A percentile compares a stretch with the other conserved stretches of the same genome.
phyloP scores from a whole-genome alignment of 306 rosid genomes.

The Sesbania bispinosa region DNA sequence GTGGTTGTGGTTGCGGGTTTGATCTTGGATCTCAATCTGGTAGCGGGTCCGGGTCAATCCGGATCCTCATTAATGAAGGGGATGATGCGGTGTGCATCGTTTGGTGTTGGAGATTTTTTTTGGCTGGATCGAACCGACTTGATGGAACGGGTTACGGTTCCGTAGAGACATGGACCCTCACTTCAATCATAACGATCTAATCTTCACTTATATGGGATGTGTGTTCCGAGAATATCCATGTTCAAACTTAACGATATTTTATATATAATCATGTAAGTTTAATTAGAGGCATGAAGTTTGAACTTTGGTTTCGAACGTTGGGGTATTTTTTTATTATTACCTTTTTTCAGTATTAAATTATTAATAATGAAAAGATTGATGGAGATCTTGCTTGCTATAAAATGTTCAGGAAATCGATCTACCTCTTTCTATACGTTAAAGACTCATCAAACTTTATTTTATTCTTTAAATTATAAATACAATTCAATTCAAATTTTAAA shows the following conservation, averaged over 20 bases:
- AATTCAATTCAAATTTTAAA: too few relatives aligned
- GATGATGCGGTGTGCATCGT: not conserved
- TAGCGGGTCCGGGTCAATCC: not conserved
- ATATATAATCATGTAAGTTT: not conserved
- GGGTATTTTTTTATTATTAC: not conserved
- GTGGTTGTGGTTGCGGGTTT: not conserved
- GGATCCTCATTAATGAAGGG: not conserved
- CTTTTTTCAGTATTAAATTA: too few relatives aligned
- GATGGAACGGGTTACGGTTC: constrained; percentile 12
- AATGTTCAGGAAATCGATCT: too few relatives aligned
- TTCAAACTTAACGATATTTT: not conserved
- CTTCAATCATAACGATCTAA: constrained; percentile 1
- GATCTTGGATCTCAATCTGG: constrained; percentile 9
- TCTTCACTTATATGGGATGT: not conserved
- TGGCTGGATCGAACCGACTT: constrained; percentile 1
- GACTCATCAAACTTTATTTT: too few relatives aligned
- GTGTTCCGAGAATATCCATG: not conserved
- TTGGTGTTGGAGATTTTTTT: not conserved
- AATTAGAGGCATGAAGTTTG: not conserved
- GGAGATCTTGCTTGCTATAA: too few relatives aligned
- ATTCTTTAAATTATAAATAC: too few relatives aligned
- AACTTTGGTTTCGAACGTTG: constrained; percentile 2
- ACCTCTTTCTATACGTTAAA: too few relatives aligned
- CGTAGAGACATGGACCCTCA: not conserved
- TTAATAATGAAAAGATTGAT: not conserved